Evolutionary conservation across 177 flowering plant genomes (phyloP).

Genomic region (Vitis hybrid): DNA sequence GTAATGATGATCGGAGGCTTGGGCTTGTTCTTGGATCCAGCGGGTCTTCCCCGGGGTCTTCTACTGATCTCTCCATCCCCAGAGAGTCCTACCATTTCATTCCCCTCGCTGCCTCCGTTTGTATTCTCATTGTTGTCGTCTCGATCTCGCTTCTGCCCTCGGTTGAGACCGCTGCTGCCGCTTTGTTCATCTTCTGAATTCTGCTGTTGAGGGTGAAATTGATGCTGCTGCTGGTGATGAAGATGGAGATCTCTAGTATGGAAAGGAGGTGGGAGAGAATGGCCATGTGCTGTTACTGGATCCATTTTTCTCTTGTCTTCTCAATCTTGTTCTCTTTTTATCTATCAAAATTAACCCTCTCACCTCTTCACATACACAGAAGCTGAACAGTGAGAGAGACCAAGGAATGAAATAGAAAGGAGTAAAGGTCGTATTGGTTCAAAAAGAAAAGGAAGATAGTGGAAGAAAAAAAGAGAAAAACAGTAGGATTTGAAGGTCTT

Average conservation of each 20-base stretch:
- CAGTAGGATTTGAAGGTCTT: constrained; percentile 8
- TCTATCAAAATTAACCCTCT: neutral
- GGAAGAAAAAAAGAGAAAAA: constrained; percentile 2
- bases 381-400: neutral
- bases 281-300: constrained; percentile 43
- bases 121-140: constrained; percentile 25
- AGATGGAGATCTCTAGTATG: constrained; percentile 54
- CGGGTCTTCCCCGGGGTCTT: constrained; percentile 79
- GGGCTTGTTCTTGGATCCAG: constrained; percentile 94
- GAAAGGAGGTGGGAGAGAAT: constrained; percentile 63
- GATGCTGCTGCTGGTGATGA: constrained; percentile 41
- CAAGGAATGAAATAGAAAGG: neutral
- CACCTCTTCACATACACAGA: neutral
- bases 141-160: constrained; percentile 42
- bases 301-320: constrained; percentile 26
- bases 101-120: constrained; percentile 20
- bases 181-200: constrained; percentile 65
- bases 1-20: constrained; percentile 92
- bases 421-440: neutral
- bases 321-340: neutral
- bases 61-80: constrained; percentile 62
- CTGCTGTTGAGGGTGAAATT: constrained; percentile 33
- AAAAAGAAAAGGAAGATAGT: neutral
- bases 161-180: constrained; percentile 43
- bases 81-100: constrained; percentile 14